Evolutionary conservation across 2,329 filamentous ascomycete genomes (phyloP).

Genomic region (Ploettnerulaceae sp.): DNA sequence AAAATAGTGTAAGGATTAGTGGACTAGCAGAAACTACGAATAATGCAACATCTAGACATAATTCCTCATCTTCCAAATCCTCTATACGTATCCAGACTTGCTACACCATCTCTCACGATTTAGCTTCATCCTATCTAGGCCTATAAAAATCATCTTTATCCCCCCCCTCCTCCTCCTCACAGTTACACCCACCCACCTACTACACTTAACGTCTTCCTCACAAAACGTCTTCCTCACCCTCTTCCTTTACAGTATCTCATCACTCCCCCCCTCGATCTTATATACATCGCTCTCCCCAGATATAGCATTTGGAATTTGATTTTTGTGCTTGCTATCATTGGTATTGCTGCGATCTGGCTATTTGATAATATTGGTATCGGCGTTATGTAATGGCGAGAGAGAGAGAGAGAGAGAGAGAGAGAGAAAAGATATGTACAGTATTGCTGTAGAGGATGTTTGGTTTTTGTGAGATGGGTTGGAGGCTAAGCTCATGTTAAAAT

Average conservation of each 20-base stretch:
- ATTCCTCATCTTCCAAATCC: background rate
- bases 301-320: conserved; percentile 10
- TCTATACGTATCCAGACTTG: background rate
- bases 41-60: conserved; percentile 27
- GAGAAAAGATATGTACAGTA: too few species aligned
- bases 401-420: conserved; percentile 5
- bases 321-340: conserved; percentile 5
- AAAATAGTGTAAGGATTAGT: conserved; percentile 22
- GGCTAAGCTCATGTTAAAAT: too few species aligned
- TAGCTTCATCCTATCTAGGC: conserved; percentile 1
- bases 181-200: conserved; percentile 8
- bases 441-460: conserved; percentile 4
- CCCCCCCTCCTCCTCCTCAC: too few species aligned
- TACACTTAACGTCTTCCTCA: conserved; percentile 14
- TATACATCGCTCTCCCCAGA: conserved; percentile 6
- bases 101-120: background rate
- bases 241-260: too few species aligned
- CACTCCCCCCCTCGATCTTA: conserved; percentile 8
- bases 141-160: conserved; percentile 3
- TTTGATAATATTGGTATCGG: conserved; percentile 5
- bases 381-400: conserved; percentile 6
- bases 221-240: conserved; percentile 9
- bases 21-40: conserved; percentile 20
- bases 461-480: too few species aligned
- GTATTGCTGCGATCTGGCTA: conserved; percentile 6